Evolutionary conservation across 2,329 filamentous ascomycete species (phyloP).

Genomic region (Penicillium italicum): DNA sequence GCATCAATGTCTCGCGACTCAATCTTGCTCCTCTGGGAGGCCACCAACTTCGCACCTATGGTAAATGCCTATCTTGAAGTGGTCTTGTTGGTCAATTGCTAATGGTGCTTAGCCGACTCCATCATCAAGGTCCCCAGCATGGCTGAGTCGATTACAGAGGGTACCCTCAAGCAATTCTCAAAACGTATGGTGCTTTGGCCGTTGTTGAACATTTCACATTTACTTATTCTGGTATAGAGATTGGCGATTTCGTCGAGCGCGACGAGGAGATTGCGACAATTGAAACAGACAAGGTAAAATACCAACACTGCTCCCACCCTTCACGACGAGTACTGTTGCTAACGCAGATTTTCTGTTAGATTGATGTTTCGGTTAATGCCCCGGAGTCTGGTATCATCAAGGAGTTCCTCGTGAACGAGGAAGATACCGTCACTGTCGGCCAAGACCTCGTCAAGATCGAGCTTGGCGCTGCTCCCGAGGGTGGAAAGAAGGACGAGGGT

Average conservation of each 20-base stretch:
- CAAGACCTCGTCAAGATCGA: conserved; percentile 88
- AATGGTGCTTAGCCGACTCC: conserved; percentile 60
- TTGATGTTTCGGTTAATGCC: conserved; percentile 94
- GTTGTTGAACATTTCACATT: conserved; percentile 18
- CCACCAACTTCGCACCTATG: conserved; percentile 37
- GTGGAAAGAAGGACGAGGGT: conserved; percentile 54
- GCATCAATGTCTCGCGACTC: conserved; percentile 25
- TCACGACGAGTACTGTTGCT: not conserved
- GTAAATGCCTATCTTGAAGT: conserved; percentile 18
- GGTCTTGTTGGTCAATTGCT: not conserved
- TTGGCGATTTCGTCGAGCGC: conserved; percentile 89
- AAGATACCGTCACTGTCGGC: conserved; percentile 91
- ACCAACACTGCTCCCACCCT: not conserved
- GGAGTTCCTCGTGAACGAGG: conserved; percentile 85
- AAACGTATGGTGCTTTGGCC: conserved; percentile 54
- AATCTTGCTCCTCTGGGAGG: conserved; percentile 27
- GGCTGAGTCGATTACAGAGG: conserved; percentile 98
- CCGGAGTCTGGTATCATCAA: conserved; percentile 87
- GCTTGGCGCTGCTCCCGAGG: conserved; percentile 61
- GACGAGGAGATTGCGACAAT: conserved; percentile 99
- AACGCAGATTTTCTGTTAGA: conserved; percentile 52
- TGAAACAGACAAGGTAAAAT: conserved; percentile 89
- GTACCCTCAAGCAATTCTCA: conserved; percentile 90
- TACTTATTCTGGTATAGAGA: conserved; percentile 49
- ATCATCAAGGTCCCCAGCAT: conserved; percentile 93